These are phyloP conservation scores for Misopates orontium DNA, from an alignment of 257 asterid genomes.

Conservation along the genomic window DNA sequence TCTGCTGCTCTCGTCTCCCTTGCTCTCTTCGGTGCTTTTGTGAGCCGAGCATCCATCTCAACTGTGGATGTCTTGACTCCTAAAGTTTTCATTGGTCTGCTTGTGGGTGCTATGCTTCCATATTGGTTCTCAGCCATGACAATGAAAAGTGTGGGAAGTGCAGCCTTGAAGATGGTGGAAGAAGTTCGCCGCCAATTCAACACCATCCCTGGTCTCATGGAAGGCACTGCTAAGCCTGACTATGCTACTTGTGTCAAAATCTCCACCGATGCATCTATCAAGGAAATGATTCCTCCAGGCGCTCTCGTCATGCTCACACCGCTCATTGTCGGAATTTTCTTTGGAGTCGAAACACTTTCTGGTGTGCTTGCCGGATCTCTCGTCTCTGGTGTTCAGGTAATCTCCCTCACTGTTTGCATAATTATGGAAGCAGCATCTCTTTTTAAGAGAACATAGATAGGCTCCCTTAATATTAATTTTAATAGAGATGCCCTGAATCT, in stretches of 20 bases:
- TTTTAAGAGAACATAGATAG: no score
- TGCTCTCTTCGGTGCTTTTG: conserved; percentile 58
- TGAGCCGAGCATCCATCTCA: conserved; percentile 48
- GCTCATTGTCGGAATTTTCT: conserved; percentile 48
- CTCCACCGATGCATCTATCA: conserved; percentile 55
- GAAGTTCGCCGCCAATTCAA: conserved; percentile 56
- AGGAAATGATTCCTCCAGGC: conserved; percentile 59
- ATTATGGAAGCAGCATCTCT: neutral
- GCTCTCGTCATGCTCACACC: conserved; percentile 59
- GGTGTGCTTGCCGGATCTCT: conserved; percentile 61
- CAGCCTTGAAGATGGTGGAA: conserved; percentile 56
- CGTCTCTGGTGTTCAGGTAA: conserved; percentile 57
- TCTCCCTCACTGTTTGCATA: no score
- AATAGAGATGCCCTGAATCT: no score
- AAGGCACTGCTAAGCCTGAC: conserved; percentile 56
- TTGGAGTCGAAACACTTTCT: conserved; percentile 56
- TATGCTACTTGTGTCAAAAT: conserved; percentile 59
- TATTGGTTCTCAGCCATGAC: conserved; percentile 70
- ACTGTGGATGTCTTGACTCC: conserved; percentile 51
- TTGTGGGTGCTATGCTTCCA: conserved; percentile 63
- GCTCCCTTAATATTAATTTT: no score
- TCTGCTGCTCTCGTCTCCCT: conserved; percentile 62
- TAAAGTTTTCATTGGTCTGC: conserved; percentile 52
- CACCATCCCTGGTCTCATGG: conserved; percentile 49
- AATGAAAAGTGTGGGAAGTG: conserved; percentile 57